Evolutionary conservation across 2,329 filamentous ascomycete species (phyloP), one percentile per base, ranked within the genome.

Genomic region (Apiospora rasikravindrae): DNA sequence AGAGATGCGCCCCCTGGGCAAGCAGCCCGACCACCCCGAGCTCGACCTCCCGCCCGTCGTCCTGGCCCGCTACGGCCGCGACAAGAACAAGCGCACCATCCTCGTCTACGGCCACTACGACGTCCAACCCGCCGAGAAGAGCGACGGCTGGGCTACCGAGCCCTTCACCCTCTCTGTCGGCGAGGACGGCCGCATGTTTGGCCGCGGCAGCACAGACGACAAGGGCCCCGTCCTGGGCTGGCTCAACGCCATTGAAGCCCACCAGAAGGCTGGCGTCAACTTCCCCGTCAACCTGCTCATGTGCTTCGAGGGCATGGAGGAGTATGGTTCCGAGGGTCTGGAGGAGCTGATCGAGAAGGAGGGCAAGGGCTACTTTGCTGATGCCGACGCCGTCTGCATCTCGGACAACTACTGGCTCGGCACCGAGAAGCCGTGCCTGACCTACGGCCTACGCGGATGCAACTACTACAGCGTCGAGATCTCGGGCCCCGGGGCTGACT

Each of bases 251-350:
- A 98, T 99, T 76, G 95, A 99, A 85, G 95, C 96, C 57, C 96
- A 99, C 87, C 92, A 98, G 84, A 96, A 97, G 87, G 95, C 95
- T 47, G 94, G 94, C 72, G 87, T 98, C 66, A 96, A 98, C 69
- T 94, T 99, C 82, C 96, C 96, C 11, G 96, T 99, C 80, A 99
- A 99, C 86, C 88, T 99, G 76, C 90, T 99, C 75, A 98, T 98
- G 94, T 99, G 96, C 88, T 98, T 99, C 78, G 96, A 99, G 88
- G 96, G 96, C 68, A 99, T 99, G 96, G 96, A 99, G 86, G 96
- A 99, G 86, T 98, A 97, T 82, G 96, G 96, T 69, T 98, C 95
- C 0, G 96, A 98, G 82, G 96, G 96, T 49, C 88, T 99, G 71
- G 96, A 99, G 80, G 96, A 98, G 77, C 93, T 98, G 76, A 98